Conservation (phyloP, 495 filamentous ascomycete species). For the Trichoderma orchidacearum region DNA sequence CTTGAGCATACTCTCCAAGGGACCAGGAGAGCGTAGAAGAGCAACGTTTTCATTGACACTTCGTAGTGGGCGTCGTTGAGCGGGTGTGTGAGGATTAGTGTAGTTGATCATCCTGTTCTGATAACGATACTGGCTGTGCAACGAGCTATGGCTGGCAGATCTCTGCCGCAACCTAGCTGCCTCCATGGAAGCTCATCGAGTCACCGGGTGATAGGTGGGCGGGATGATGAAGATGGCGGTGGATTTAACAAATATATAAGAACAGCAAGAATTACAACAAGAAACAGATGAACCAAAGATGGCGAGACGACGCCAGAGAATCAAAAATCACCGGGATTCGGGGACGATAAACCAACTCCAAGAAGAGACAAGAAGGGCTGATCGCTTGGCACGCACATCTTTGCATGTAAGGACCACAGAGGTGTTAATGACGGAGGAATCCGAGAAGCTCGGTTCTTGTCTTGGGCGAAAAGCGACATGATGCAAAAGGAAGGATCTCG, state of each 20-base stretch:
- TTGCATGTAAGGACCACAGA: not conserved
- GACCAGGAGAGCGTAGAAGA: conserved; percentile 26
- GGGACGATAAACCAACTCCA: not conserved
- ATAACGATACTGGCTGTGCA: not conserved
- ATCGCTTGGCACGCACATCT: not conserved
- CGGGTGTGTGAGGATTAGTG: conserved; percentile 8
- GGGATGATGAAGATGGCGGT: not conserved
- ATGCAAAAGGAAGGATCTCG: not conserved
- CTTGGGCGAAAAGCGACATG: not conserved
- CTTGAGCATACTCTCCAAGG: conserved; percentile 50
- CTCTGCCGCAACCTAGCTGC: not conserved
- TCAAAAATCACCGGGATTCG: not conserved
- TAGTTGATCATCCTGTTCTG: not conserved
- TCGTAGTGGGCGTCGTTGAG: conserved; percentile 18
- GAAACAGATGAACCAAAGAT: not conserved
- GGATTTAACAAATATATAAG: not conserved
- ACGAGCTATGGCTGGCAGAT: not conserved
- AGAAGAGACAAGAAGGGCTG: not conserved
- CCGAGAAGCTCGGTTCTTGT: not conserved
- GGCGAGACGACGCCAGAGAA: not conserved
- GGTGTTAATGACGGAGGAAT: not conserved
- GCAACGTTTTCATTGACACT: conserved; percentile 21
- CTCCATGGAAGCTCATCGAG: not conserved
- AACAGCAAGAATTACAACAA: not conserved
- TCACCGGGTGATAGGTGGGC: not conserved